Evolutionary conservation across 1,139 yeast genomes (phyloP), one percentile per base, ranked within the genome.

Genomic region (Scheffersomyces stambukii): DNA sequence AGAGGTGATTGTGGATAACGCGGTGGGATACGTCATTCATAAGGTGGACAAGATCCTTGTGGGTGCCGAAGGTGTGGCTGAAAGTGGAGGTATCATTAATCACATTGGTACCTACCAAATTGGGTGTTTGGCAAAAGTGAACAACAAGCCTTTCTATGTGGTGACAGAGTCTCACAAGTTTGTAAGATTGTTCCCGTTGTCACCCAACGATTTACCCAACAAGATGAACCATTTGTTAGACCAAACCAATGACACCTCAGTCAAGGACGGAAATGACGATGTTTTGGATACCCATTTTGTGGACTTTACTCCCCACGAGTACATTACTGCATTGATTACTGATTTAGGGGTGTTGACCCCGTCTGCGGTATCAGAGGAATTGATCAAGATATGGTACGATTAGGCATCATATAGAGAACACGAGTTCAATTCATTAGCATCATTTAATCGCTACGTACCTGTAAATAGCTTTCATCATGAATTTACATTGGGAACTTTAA

Each of bases 1-100:
- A 11, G 82, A 88, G 31, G 70, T 88, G 30, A 82, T 93, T 34
- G 93, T 88, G 13, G 99, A 93, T 52, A 79, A 88, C 35, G 95
- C 95, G 5, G 97, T 91, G 9, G 97, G 97, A 0, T 86, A 81
- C 44, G 89, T 88, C 18, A 81, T 93, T 39, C 93, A 86, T 54
- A 82, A 82, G 52, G 89, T 89, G 9, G 95, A 89, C 60, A 89
- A 91, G 58, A 83, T 93, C 6, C 74, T 93, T 41, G 93, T 91
- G 40, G 99, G 99, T 33, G 98, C 98, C 2, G 98, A 91, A 58
- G 99, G 99, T 40, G 98, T 91, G 4, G 95, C 96, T 3, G 99
- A 91, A 64, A 82, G 94, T 54, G 99, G 99, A 33, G 99, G 99
- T 21, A 88, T 93, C 30, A 89, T 91, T 45, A 91, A 91, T 56